Evolutionary conservation across 768 basidiomycete genomes (phyloP), one percentile per base, ranked within the genome.

Genomic region (Psilocybe cubensis): DNA sequence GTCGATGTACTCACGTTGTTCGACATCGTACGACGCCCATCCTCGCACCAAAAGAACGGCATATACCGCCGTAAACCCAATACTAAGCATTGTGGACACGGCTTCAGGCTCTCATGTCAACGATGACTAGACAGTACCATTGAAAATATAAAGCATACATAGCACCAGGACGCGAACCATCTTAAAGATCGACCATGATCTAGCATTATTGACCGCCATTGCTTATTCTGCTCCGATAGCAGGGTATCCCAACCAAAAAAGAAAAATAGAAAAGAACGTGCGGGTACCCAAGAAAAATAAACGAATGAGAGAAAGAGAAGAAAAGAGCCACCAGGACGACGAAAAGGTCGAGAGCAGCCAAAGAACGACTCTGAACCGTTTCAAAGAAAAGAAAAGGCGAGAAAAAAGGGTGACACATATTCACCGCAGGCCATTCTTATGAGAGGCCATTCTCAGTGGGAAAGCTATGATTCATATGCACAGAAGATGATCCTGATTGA

Each of bases 21-120:
- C 63, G 12, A 53, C 54, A 41, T 60, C 62, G 59, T 74, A 75
- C 17, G 63, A 57, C 14, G 58, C 63, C 75, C 75, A 76, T 56
- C 73, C 73, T 23, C 70, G 70, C 23, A 72, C 52, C 17, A 76
- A 59, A 54, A 77, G 70, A 31, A 77, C 51, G 7, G 68, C 65
- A 29, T 74, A 72, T 38, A 76, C 61, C 23, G 73, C 64, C 25
- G 71, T 64, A 63, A 72, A 71, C 41, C 60, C 67, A 55, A 76
- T 64, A 52, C 70, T 70, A 31, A 75, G 56, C 29, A 76, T 29
- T 27, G 70, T 70, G 31, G 69, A 66, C 9, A 76, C 42, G 31
- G 69, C 77, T 78, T 29, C 27, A 24, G 21, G 25, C 14, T 52
- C 28, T 54, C 18, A 47, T n/a, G n/a, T n/a, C n/a, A 20, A 12